phyloP scores from a whole-genome alignment of 768 basidiomycete species.

The Daedalea quercina region DNA sequence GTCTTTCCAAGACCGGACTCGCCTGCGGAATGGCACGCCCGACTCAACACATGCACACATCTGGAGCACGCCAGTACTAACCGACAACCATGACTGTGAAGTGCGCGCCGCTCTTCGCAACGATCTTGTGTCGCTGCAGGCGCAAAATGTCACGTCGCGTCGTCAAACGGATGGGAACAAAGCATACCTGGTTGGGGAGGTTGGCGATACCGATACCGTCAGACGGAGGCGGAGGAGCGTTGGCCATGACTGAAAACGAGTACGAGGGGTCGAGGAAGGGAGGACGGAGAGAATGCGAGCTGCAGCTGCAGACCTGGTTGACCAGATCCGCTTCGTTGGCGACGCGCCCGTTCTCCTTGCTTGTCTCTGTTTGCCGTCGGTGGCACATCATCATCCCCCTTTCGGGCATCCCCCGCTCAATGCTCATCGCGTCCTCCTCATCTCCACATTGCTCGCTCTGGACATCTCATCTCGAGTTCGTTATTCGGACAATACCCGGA shows the following conservation, averaged over 20 bases:
- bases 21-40: constrained; percentile 37
- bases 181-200: constrained; percentile 90
- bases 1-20: constrained; percentile 98
- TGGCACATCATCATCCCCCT: background rate
- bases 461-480: background rate
- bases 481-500: no score
- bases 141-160: constrained; percentile 5
- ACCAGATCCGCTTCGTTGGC: background rate
- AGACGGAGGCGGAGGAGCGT: constrained; percentile 24
- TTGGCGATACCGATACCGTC: constrained; percentile 94
- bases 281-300: background rate
- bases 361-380: background rate
- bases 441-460: background rate
- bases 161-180: constrained; percentile 9
- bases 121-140: constrained; percentile 93
- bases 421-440: background rate
- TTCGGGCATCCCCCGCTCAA: background rate
- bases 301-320: background rate
- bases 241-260: constrained; percentile 3
- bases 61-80: constrained; percentile 30
- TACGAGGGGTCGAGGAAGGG: background rate
- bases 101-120: constrained; percentile 94
- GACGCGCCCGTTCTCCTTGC: background rate
- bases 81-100: constrained; percentile 99
- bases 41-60: background rate